These are phyloP conservation scores for Hyphopichia pseudoburtonii DNA, from an alignment of 1,139 yeast species.

Conservation along the genomic window DNA sequence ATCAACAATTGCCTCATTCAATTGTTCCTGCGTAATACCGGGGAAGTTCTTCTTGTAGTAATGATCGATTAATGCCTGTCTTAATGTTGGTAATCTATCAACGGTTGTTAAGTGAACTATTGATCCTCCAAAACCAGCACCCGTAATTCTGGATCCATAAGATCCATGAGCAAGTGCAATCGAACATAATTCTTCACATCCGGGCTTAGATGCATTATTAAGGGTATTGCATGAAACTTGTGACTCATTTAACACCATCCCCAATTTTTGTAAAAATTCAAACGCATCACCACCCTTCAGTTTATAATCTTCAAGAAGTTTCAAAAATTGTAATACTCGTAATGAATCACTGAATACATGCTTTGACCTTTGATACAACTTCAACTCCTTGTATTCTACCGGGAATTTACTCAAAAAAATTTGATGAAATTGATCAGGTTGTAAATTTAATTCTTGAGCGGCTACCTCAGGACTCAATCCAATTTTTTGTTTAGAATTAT, in stretches of 20 bases:
- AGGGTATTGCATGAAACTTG: constrained; percentile 51
- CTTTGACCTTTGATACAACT: constrained; percentile 57
- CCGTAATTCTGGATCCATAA: constrained; percentile 68
- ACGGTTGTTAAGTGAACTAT: constrained; percentile 61
- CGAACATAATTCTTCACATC: constrained; percentile 50
- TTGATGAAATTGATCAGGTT: constrained; percentile 42
- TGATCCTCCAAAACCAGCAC: constrained; percentile 85
- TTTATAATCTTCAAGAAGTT: constrained; percentile 27
- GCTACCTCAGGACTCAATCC: constrained; percentile 56
- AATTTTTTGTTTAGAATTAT: constrained; percentile 27
- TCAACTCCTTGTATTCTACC: constrained; percentile 55
- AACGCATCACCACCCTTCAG: constrained; percentile 15
- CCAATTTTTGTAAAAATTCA: constrained; percentile 42
- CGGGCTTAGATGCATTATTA: constrained; percentile 57
- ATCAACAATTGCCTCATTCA: constrained; percentile 54
- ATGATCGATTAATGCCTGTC: constrained; percentile 45
- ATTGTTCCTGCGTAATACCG: constrained; percentile 38
- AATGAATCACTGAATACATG: constrained; percentile 68
- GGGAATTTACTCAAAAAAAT: constrained; percentile 54
- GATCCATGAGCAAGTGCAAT: constrained; percentile 60
- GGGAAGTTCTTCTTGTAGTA: constrained; percentile 56
- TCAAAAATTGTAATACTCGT: constrained; percentile 55
- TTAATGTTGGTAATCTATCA: constrained; percentile 44
- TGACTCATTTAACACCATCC: constrained; percentile 58
- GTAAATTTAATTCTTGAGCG: constrained; percentile 43